Base-by-base conservation (phyloP, 108 stramenopile genomes). In the Skeletonema potamos region DNA sequence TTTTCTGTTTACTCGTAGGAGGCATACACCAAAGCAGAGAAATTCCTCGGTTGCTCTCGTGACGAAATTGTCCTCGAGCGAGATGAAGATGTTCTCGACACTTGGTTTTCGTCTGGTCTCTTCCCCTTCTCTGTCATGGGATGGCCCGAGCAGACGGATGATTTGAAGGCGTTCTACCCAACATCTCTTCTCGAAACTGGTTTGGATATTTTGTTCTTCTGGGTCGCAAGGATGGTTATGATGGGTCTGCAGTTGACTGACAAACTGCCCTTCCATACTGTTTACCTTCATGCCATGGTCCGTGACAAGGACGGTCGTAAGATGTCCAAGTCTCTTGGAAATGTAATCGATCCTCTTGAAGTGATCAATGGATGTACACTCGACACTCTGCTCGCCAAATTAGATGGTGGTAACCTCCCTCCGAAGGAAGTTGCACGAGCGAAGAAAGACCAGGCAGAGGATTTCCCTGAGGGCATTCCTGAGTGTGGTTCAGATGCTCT, bases 201-300 rank as follows among this genome's bases (percentile, higher is more conserved):
- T 9, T 85, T 89, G 64, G 99, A 99, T 79, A 99, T 99, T 86
- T 88, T 99, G 46, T 99, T 99, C 89, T 99, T 99, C 84, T 99
- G 99, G 99, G 99, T 99, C 36, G 99, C 99, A 27, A 86, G 99
- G 72, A 99, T 99, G 99, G 99, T 99, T 34, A 99, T 99, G 98
- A 97, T 99, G 97, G 96, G 98, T 41, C 88, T 99, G 79, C 93
- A 99, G 82, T 84, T 99, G 64, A 98, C 96, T 24, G 94, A 96
- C 68, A 82, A 73, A 51, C 93, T 99, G 22, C 98, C 98, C 29
- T 99, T 99, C 86, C 86, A 90, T 58, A 96, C 95, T 20, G 99
- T 99, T 6, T 99, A 96, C 72, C 84, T 99, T 66, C 99, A 99
- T 87, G 96, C 99, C 56, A 99, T 99, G 99, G 98, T 99, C 59